Evolutionary conservation across 1,139 yeast species (phyloP).

Genomic region (Zygosaccharomyces pseudobailii): DNA sequence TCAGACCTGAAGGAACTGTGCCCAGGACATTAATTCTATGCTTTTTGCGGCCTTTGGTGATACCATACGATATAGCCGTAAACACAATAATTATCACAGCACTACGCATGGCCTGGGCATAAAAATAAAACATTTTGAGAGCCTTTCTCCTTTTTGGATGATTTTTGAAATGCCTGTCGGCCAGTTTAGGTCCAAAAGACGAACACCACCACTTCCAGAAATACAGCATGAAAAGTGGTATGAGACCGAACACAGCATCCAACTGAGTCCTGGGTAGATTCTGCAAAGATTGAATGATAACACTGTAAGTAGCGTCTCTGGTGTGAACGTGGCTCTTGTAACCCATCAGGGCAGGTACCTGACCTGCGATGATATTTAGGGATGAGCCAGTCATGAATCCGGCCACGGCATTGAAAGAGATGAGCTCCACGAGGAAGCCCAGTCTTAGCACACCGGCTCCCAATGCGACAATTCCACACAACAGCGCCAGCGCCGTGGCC

Average conservation of each 20-base stretch:
- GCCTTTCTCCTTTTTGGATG: conserved; percentile 40
- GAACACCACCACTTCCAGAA: conserved; percentile 56
- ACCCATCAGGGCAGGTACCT: conserved; percentile 85
- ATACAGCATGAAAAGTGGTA: conserved; percentile 64
- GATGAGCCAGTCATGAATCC: conserved; percentile 98
- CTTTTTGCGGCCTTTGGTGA: conserved; percentile 41
- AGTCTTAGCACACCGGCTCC: conserved; percentile 79
- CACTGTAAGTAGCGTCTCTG: conserved; percentile 62
- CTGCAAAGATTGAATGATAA: conserved; percentile 68
- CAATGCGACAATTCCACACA: conserved; percentile 80
- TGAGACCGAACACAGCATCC: conserved; percentile 88
- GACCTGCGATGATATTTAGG: conserved; percentile 73
- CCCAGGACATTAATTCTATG: conserved; percentile 57
- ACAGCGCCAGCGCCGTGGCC: conserved; percentile 72
- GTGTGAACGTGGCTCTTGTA: conserved; percentile 62
- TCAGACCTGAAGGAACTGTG: conserved; percentile 74
- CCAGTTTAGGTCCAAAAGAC: conserved; percentile 49
- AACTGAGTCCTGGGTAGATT: conserved; percentile 59
- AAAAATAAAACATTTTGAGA: conserved; percentile 44
- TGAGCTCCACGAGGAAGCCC: conserved; percentile 84
- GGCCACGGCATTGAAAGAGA: conserved; percentile 87
- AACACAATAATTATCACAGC: conserved; percentile 78
- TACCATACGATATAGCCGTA: conserved; percentile 67
- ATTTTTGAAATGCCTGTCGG: conserved; percentile 39
- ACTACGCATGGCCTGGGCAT: conserved; percentile 68